Percentiles rank a stretch among this genome's conserved stretches.
These are phyloP conservation scores for Magnaporthiopsis incrustans DNA, from an alignment of 2,329 filamentous ascomycete genomes.

Conservation along the genomic window DNA sequence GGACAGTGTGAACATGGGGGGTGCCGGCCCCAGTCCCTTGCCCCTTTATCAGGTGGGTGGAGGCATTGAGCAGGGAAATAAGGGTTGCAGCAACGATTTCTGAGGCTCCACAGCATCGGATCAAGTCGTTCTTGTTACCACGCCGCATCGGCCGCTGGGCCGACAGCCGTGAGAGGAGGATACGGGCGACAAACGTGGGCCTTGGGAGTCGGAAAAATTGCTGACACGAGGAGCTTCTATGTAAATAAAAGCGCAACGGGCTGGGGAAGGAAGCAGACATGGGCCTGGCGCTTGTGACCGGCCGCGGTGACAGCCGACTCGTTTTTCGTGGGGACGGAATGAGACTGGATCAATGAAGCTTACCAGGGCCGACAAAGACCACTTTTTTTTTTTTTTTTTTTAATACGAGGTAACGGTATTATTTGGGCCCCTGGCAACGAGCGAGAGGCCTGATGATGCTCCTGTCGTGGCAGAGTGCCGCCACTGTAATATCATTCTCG, in stretches of 20 bases:
- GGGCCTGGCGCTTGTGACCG: neutral
- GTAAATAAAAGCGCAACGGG: neutral
- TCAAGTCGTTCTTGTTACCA: neutral
- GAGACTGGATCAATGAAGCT: neutral
- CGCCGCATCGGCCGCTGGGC: neutral
- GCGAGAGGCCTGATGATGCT: too few relatives aligned
- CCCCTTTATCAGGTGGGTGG: neutral
- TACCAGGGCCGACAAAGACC: neutral
- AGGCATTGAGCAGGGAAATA: neutral
- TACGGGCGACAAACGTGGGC: neutral
- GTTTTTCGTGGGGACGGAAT: neutral
- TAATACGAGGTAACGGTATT: neutral
- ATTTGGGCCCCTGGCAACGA: too few relatives aligned
- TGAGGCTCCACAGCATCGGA: neutral
- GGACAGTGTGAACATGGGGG: neutral
- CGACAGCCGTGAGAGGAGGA: neutral
- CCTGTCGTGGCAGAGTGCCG: too few relatives aligned
- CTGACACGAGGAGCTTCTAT: neutral
- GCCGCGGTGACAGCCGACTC: neutral
- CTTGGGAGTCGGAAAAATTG: neutral
- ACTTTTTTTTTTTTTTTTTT: neutral
- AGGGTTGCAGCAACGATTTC: neutral
- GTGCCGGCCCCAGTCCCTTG: neutral
- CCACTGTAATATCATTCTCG: too few relatives aligned
- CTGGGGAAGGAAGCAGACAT: neutral